These are phyloP conservation scores for Atalantia buxifolia DNA, from an alignment of 345 rosid genomes.

Conservation along the genomic window DNA sequence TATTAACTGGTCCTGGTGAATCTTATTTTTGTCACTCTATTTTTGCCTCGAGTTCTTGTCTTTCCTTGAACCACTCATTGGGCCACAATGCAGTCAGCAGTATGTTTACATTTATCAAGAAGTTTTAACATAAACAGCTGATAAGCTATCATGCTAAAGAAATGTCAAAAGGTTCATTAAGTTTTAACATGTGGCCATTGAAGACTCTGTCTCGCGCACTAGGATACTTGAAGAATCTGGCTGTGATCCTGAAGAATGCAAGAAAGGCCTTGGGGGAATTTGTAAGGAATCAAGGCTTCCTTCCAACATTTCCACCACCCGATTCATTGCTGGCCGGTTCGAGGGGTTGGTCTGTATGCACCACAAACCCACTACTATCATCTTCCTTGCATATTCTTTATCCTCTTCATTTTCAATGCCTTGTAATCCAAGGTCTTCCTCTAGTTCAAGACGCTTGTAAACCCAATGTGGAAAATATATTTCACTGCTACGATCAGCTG, in stretches of 20 bases:
- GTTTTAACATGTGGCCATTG: background rate
- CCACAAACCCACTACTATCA: conserved; percentile 11
- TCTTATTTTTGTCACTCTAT: background rate
- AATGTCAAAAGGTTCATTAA: background rate
- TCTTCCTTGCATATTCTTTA: background rate
- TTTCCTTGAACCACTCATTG: background rate
- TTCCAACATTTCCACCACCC: background rate
- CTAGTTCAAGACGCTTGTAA: background rate
- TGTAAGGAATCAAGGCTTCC: conserved; percentile 3
- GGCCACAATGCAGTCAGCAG: background rate
- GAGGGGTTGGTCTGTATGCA: conserved; percentile 4
- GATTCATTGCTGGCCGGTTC: background rate
- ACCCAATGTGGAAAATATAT: background rate
- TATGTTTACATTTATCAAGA: background rate
- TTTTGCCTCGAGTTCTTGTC: background rate
- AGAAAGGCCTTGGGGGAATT: background rate
- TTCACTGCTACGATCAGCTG: background rate
- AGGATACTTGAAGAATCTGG: background rate
- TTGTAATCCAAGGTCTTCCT: background rate
- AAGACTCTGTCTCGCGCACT: background rate
- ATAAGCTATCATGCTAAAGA: background rate
- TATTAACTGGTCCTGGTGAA: background rate
- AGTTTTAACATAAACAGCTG: background rate
- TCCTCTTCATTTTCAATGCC: background rate
- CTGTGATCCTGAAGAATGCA: background rate